These are phyloP conservation scores for Yamadazyma friedrichii DNA, from an alignment of 1,139 yeast genomes.

Conservation along the genomic window DNA sequence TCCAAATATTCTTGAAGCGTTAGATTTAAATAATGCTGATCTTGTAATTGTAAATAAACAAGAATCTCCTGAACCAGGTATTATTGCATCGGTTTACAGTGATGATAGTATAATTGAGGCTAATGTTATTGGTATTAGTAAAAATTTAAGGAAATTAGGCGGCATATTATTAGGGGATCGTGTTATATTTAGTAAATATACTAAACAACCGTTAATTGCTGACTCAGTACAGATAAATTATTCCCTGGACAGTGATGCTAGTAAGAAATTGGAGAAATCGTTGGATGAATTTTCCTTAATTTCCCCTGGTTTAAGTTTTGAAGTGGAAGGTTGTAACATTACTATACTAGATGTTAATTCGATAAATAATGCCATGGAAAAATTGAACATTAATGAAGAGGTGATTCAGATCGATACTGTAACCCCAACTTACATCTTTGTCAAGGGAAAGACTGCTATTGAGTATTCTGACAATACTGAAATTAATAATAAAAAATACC, in stretches of 20 bases:
- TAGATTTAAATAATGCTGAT: conserved; percentile 55
- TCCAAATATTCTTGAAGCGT: conserved; percentile 49
- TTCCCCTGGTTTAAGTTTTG: conserved; percentile 49
- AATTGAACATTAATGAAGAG: conserved; percentile 21
- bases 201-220: conserved; percentile 53
- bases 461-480: conserved; percentile 13
- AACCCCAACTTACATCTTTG: conserved; percentile 48
- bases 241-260: conserved; percentile 2
- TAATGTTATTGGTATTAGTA: conserved; percentile 57
- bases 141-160: conserved; percentile 47
- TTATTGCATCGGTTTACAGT: conserved; percentile 45
- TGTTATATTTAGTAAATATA: conserved; percentile 45
- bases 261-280: conserved; percentile 29
- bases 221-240: conserved; percentile 18
- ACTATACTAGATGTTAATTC: conserved; percentile 24
- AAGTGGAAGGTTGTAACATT: conserved; percentile 11
- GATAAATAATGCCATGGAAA: conserved; percentile 24
- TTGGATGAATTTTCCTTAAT: conserved; percentile 53
- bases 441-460: conserved; percentile 36
- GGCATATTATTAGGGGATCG: conserved; percentile 76
- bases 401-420: conserved; percentile 18
- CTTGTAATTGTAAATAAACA: conserved; percentile 50
- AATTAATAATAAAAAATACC: conserved; percentile 25
- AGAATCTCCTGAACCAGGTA: conserved; percentile 44
- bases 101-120: conserved; percentile 40